phyloP scores from a whole-genome alignment of 495 filamentous ascomycete species.

The Xylaria longipes region DNA sequence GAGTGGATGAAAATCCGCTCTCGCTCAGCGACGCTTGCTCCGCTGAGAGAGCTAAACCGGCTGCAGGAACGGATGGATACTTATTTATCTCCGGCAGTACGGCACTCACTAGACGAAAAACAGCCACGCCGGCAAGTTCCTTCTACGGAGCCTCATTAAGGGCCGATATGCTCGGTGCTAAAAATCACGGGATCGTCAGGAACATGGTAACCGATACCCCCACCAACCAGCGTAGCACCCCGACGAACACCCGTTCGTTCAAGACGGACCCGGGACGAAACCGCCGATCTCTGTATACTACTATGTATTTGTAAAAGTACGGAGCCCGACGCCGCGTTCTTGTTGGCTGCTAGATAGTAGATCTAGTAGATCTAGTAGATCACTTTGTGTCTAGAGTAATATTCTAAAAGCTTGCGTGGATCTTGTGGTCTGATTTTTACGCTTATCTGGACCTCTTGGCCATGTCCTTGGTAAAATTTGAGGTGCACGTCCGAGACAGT shows the following conservation, averaged over 20 bases:
- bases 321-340: neutral
- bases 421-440: neutral
- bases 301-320: conserved; percentile 3
- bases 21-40: neutral
- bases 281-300: neutral
- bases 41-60: neutral
- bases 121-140: neutral
- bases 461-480: neutral
- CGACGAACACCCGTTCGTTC: neutral
- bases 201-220: neutral
- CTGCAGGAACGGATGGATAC: conserved; percentile 2
- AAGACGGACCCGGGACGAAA: neutral
- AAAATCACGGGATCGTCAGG: neutral
- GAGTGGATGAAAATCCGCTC: neutral
- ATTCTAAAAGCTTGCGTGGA: neutral
- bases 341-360: neutral
- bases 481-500: neutral
- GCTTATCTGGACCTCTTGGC: neutral
- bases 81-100: neutral
- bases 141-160: conserved; percentile 7
- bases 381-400: neutral
- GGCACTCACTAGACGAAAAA: neutral
- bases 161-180: neutral
- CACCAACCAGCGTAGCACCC: neutral
- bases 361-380: neutral